Conservation (phyloP, 2,329 filamentous ascomycete species). For the Aspergillus nomiae region DNA sequence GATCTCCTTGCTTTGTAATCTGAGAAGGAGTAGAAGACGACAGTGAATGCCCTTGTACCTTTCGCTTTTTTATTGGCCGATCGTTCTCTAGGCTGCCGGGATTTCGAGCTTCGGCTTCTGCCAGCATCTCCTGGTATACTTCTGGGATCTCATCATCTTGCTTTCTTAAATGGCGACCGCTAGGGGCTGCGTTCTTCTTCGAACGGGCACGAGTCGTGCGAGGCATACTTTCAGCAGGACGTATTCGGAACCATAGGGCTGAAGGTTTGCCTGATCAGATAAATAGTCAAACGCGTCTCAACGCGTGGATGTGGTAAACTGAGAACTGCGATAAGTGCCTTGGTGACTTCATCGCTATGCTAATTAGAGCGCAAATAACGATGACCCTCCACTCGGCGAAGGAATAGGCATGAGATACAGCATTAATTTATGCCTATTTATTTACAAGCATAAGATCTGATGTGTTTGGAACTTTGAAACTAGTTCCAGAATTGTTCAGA, state of each 20-base stretch:
- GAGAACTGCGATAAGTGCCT: not conserved
- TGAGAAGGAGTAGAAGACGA: conserved; percentile 7
- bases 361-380: not conserved
- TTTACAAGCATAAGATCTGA: not conserved
- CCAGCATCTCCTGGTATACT: conserved; percentile 46
- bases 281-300: not conserved
- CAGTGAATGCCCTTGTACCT: conserved; percentile 30
- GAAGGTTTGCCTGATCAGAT: not conserved
- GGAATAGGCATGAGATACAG: not conserved
- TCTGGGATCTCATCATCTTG: conserved; percentile 34
- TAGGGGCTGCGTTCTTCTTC: conserved; percentile 15
- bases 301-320: not conserved
- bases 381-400: not conserved
- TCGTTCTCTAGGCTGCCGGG: conserved; percentile 25
- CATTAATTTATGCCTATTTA: not conserved
- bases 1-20: conserved; percentile 15
- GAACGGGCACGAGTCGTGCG: conserved; percentile 20
- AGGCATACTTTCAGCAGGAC: conserved; percentile 20
- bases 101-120: conserved; percentile 40
- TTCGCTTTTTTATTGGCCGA: conserved; percentile 42
- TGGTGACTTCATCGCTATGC: not conserved
- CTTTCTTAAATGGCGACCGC: conserved; percentile 13
- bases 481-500: conserved; percentile 3
- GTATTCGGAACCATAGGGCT: conserved; percentile 16
- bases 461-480: not conserved